Conservation (phyloP, 257 asterid species). For the Petrea volubilis region DNA sequence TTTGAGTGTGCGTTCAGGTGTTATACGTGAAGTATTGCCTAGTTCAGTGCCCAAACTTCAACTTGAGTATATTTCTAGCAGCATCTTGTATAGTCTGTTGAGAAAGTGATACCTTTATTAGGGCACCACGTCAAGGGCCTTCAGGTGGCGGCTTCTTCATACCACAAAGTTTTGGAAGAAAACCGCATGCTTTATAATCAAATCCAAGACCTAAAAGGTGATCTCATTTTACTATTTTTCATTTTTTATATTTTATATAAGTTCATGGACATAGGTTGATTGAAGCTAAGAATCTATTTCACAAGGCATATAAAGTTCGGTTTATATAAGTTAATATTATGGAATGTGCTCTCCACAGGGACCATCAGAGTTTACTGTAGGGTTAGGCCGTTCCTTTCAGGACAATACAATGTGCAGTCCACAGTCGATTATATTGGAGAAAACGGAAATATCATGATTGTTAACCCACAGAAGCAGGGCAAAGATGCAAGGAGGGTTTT, state of each 20-base stretch:
- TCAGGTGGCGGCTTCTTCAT: conserved; percentile 69
- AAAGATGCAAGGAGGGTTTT: conserved; percentile 81
- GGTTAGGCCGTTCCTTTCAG: conserved; percentile 77
- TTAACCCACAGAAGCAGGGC: conserved; percentile 76
- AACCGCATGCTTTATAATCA: conserved; percentile 85
- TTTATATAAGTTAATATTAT: neutral
- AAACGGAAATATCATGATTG: conserved; percentile 87
- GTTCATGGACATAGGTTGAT: neutral
- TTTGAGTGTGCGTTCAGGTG: neutral
- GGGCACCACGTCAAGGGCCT: conserved; percentile 74
- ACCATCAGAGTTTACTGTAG: conserved; percentile 85
- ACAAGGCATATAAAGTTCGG: neutral
- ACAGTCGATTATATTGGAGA: conserved; percentile 91
- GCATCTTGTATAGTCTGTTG: conserved; percentile 13
- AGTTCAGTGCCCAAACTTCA: neutral
- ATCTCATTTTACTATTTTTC: neutral
- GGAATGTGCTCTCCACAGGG: conserved; percentile 45
- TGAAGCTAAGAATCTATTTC: conserved; percentile 8
- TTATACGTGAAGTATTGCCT: neutral
- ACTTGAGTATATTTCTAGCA: neutral
- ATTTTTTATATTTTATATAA: conserved; percentile 5
- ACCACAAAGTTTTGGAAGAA: conserved; percentile 83
- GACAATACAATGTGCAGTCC: conserved; percentile 57
- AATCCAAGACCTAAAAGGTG: conserved; percentile 94
- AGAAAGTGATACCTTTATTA: conserved; percentile 26